phyloP scores from a whole-genome alignment of 306 rosid genomes.

The Vigna unguiculata region DNA sequence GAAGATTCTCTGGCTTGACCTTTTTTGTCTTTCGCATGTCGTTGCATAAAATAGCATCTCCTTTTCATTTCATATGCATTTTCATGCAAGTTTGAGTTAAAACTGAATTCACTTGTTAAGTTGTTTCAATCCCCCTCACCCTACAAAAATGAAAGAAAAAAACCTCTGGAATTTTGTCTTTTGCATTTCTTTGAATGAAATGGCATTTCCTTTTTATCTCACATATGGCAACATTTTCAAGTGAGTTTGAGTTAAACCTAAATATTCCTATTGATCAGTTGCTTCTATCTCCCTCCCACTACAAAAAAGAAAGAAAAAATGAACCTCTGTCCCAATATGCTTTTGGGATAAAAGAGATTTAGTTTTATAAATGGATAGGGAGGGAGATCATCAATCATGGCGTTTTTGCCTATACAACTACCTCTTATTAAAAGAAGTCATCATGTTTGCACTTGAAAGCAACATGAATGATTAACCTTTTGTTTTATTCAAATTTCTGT shows the following conservation, averaged over 20 bases:
- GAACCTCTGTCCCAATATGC: background rate
- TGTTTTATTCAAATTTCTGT: background rate
- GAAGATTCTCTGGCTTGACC: background rate
- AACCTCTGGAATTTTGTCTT: background rate
- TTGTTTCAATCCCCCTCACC: background rate
- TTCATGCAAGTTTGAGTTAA: background rate
- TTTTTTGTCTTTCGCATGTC: background rate
- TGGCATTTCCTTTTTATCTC: constrained; percentile 9
- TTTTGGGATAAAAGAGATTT: background rate
- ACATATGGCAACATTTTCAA: background rate
- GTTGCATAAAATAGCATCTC: constrained; percentile 8
- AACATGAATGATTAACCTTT: background rate
- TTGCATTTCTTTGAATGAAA: background rate
- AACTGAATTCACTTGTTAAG: background rate
- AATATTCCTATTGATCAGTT: background rate
- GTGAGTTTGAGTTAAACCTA: background rate
- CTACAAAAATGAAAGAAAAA: background rate
- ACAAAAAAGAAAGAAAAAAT: background rate
- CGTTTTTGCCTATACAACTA: background rate
- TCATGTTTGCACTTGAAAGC: background rate
- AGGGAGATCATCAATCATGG: background rate
- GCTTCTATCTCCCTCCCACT: background rate
- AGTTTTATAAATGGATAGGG: background rate
- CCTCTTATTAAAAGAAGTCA: background rate
- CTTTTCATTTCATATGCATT: background rate